phyloP scores from a whole-genome alignment of 306 rosid genomes.

The Amphicarpaea edgeworthii region DNA sequence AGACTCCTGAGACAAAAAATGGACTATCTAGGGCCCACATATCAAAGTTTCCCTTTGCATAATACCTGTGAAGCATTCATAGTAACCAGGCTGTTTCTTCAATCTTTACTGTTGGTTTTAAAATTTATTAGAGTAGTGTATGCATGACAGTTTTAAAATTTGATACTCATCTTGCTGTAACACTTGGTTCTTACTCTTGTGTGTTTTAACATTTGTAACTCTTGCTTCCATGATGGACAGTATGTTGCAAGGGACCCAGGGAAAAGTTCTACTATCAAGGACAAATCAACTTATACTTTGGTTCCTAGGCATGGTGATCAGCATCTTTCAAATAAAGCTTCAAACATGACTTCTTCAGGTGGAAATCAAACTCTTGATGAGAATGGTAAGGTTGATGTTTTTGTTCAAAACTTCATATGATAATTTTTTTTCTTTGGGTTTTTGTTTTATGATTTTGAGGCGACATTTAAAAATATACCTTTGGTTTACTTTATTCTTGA shows the following conservation, averaged over 20 bases:
- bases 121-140: slow-evolving; percentile 1
- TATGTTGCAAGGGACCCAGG: slow-evolving; percentile 68
- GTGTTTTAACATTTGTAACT: slow-evolving; percentile 24
- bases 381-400: slow-evolving; percentile 59
- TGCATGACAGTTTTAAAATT: neutral
- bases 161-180: slow-evolving; percentile 16
- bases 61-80: neutral
- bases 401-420: slow-evolving; percentile 36
- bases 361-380: slow-evolving; percentile 58
- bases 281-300: slow-evolving; percentile 58
- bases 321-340: slow-evolving; percentile 56
- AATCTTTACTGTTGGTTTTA: neutral
- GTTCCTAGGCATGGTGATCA: slow-evolving; percentile 59
- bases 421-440: neutral
- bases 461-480: neutral
- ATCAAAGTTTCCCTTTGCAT: slow-evolving; percentile 4
- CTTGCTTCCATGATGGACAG: slow-evolving; percentile 56
- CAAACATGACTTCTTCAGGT: slow-evolving; percentile 52
- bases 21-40: neutral
- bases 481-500: slow-evolving; percentile 9
- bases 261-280: slow-evolving; percentile 54
- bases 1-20: neutral
- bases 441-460: slow-evolving; percentile 24
- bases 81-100: neutral
- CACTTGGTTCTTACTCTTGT: neutral